These are phyloP conservation scores for Phylloboletellus chloephorus DNA, from an alignment of 1,284 basidiomycete species.

Conservation along the genomic window DNA sequence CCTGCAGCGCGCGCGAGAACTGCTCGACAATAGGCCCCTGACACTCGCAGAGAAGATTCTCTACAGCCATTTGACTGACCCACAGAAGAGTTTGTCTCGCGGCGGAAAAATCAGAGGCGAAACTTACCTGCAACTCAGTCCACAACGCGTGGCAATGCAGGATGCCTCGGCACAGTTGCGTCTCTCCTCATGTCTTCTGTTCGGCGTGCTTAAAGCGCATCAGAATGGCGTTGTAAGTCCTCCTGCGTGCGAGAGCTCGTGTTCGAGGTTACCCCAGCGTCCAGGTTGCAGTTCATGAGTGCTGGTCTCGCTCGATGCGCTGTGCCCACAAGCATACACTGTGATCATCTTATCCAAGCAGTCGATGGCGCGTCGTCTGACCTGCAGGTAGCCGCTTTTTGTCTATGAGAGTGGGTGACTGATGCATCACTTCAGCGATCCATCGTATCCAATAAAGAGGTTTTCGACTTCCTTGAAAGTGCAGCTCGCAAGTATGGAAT, in stretches of 20 bases:
- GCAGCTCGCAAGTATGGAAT: conserved; percentile 94
- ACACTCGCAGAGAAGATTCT: conserved; percentile 98
- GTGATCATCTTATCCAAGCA: conserved; percentile 97
- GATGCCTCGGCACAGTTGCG: conserved; percentile 95
- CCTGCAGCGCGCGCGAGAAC: conserved; percentile 64
- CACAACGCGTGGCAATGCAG: conserved; percentile 97
- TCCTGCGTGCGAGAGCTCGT: neutral
- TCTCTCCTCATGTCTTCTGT: conserved; percentile 12
- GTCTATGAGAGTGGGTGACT: conserved; percentile 4
- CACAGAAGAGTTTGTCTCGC: conserved; percentile 65
- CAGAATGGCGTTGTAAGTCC: conserved; percentile 73
- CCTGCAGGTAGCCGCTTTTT: conserved; percentile 51
- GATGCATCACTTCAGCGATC: conserved; percentile 52
- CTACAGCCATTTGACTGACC: conserved; percentile 87
- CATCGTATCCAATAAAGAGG: conserved; percentile 88
- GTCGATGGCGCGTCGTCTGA: conserved; percentile 78
- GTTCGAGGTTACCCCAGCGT: conserved; percentile 11
- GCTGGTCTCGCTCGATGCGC: conserved; percentile 83
- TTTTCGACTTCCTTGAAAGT: conserved; percentile 96
- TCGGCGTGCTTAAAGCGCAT: conserved; percentile 12
- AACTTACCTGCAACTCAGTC: conserved; percentile 84
- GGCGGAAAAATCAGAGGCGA: conserved; percentile 77
- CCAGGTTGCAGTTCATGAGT: conserved; percentile 96
- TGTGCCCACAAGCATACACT: conserved; percentile 88
- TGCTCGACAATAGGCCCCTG: conserved; percentile 68